Base-by-base conservation (phyloP, 306 rosid species). In the Prosopis cineraria region DNA sequence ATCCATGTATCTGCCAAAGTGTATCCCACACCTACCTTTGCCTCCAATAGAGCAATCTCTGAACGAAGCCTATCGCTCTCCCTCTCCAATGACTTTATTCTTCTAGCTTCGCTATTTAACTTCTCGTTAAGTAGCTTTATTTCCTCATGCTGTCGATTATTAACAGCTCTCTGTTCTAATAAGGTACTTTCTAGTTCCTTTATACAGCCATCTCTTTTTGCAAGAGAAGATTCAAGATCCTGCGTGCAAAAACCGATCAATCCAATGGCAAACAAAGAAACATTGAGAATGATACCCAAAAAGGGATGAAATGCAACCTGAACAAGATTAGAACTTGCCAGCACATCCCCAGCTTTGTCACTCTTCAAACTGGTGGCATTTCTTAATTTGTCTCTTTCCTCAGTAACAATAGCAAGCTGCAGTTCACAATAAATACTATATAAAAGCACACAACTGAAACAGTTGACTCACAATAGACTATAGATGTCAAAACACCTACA, bases 11-110 rank as follows among this genome's bases (percentile, higher is more conserved):
- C 29, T 44, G 78, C 73, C 30, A 47, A 12, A 50, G 70, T 44
- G 70, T 45, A 30, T 63, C 65, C 58, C 44, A 33, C 69, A 86
- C 91, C 72, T 67, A 95, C 98, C 96, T 92, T 95, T 56, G 98
- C 90, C 89, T 95, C 98, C 87, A 92, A 82, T 19, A 95, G 84
- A 81, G 98, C 88, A 63, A 92, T 87, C 91, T 95, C 98, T 45
- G 97, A 72, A 79, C 88, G 73, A 52, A 86, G 85, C 73, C 88
- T 84, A 77, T 86, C 87, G 72, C 68, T 80, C 73, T 88, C 94
- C 85, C 90, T 84, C 89, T 90, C 94, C 78, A 90, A 67, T 45
- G 94, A 86, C 80, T 84, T 90, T 68, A 82, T 69, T 78, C 82
- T 84, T 81, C 84, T 86, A 39, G 82, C 88, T 83, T 86, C 94